Evolutionary conservation across 2,329 filamentous ascomycete genomes (phyloP).

Genomic region (Paecilomyces sp.): DNA sequence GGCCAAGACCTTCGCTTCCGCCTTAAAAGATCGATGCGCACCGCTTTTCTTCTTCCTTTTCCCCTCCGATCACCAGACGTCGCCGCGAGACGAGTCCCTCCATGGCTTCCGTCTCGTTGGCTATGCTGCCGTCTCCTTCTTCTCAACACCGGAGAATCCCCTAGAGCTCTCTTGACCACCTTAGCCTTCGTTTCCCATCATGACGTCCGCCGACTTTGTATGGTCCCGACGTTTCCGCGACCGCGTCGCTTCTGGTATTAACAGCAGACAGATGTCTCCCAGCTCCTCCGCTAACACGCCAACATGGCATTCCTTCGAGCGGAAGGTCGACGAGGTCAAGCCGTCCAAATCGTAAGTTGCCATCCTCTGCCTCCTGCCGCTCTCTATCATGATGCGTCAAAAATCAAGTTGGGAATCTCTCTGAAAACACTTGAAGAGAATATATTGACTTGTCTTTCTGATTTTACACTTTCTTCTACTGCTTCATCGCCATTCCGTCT

Average conservation of each 20-base stretch:
- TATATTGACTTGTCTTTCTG: conserved; percentile 72
- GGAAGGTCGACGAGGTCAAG: conserved; percentile 74
- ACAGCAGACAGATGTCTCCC: conserved; percentile 56
- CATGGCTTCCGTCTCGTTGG: conserved; percentile 29
- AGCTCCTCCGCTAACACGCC: conserved; percentile 65
- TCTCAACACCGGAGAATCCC: conserved; percentile 7
- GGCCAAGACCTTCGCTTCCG: conserved; percentile 20
- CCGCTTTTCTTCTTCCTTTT: conserved; percentile 15
- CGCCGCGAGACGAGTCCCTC: conserved; percentile 3
- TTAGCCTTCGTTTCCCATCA: conserved; percentile 13
- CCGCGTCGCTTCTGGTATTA: conserved; percentile 24
- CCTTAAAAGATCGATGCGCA: conserved; percentile 6
- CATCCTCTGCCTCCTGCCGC: conserved; percentile 8
- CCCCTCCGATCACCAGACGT: conserved; percentile 2
- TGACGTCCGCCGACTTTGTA: conserved; percentile 37
- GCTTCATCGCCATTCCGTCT: neutral
- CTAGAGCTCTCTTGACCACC: conserved; percentile 1
- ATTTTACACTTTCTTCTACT: conserved; percentile 24
- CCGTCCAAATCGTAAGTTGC: conserved; percentile 77
- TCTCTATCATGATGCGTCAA: conserved; percentile 62
- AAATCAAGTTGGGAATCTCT: conserved; percentile 99
- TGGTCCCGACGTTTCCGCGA: conserved; percentile 27
- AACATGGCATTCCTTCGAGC: conserved; percentile 66
- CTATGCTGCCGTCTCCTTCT: conserved; percentile 24
- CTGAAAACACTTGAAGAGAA: conserved; percentile 93